Conservation (phyloP, 2,329 filamentous ascomycete species). For the Colletotrichum magnum region DNA sequence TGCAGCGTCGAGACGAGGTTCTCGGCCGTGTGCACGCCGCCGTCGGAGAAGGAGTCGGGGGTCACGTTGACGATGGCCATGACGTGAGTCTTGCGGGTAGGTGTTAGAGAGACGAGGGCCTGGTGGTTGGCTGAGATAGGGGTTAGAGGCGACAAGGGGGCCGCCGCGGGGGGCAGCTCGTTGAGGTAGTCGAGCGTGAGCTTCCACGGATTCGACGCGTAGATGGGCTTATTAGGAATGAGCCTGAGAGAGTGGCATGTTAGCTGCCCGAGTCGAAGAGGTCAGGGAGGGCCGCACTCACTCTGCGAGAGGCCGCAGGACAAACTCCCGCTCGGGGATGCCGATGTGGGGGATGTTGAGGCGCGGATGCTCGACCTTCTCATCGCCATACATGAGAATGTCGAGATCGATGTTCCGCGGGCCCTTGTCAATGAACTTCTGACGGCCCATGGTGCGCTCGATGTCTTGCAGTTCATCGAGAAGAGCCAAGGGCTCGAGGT, state of each 20-base stretch:
- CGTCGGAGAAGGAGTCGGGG: constrained; percentile 97
- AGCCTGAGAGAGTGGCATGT: constrained; percentile 56
- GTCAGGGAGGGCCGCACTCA: constrained; percentile 54
- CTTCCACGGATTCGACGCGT: constrained; percentile 70
- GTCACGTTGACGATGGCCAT: constrained; percentile 98
- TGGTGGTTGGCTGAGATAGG: constrained; percentile 61
- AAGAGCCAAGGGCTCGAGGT: constrained; percentile 79
- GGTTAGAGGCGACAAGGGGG: constrained; percentile 71
- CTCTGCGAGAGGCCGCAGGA: constrained; percentile 88
- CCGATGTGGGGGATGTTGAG: constrained; percentile 88
- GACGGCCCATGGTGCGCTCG: constrained; percentile 83
- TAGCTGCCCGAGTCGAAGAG: neutral
- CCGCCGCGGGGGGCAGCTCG: constrained; percentile 63
- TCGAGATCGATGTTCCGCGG: constrained; percentile 96
- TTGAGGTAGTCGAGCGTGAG: constrained; percentile 73
- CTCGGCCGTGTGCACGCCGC: constrained; percentile 72
- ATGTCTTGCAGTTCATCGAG: constrained; percentile 87
- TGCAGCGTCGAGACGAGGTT: constrained; percentile 73
- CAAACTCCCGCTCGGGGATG: constrained; percentile 94
- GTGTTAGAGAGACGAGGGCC: constrained; percentile 70
- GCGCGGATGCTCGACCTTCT: constrained; percentile 76
- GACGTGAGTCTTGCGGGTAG: constrained; percentile 77
- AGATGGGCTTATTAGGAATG: constrained; percentile 67
- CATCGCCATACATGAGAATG: constrained; percentile 84
- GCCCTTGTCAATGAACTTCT: constrained; percentile 91